Base-by-base conservation (phyloP, 2,329 filamentous ascomycete genomes). In the Phaeosphaeria sp. region DNA sequence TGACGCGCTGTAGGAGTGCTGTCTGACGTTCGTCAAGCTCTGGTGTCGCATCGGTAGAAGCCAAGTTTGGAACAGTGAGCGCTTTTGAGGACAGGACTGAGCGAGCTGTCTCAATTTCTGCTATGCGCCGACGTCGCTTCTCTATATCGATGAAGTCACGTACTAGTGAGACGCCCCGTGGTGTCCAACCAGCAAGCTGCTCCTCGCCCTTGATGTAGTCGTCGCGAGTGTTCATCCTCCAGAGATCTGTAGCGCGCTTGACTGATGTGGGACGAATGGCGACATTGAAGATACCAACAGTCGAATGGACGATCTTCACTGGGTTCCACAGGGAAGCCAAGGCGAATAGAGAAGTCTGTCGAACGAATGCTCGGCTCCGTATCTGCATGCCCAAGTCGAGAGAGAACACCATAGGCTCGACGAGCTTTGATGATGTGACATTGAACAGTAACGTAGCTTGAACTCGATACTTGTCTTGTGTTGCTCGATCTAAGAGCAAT, bases 171-270 rank as follows among this genome's bases (percentile, higher is more conserved):
- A 98, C 91, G 36, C 95, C 93, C 43, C 95, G 87, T 1, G 95
- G 94, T 7, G 89, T 88, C 95, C 95, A 99, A 55, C 88, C 88
- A 2, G 84, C 88, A 41, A 99, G 82, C 49, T 89, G 85, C 76
- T 99, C 95, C 78, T 99, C 93, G 54, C 95, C 95, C 76, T 97
- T 97, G 68, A 99, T 91, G 72, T 97, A 98, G 75, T 96, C 92
- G 69, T 96, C 90, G 58, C 92, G 89, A 17, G 93, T 98, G 76
- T 93, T 96, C 88, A 98, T 92, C 54, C 95, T 88, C 95, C 95
- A 99, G 13, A 99, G 83, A 74, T 99, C 95, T 2, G 92, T 92
- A 0, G 93, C 92, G 47, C 92, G 87, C 78, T 97, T 97, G 50
- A 96, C 93, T 2, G 93, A 93, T 7, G 92, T 89, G 0, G 95